Percentiles rank a stretch among this genome's conserved stretches.
Conservation (phyloP, 2,329 filamentous ascomycete genomes). For the Monilinia fructigena region DNA sequence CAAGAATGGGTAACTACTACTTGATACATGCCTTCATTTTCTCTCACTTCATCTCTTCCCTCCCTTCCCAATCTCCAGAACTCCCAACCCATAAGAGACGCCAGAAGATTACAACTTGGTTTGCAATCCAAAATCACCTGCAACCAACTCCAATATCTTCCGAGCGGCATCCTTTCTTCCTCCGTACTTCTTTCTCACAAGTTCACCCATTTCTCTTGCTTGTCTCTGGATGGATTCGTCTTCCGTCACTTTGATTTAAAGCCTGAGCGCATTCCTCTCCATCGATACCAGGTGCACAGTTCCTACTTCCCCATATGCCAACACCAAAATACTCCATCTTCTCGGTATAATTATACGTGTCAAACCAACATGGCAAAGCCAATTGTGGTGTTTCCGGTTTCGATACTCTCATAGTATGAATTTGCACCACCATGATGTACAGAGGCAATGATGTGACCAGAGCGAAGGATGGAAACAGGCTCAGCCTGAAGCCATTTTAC, state of each 20-base stretch:
- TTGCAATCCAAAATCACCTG: neutral
- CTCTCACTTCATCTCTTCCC: no score
- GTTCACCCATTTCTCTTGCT: constrained; percentile 7
- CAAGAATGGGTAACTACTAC: neutral
- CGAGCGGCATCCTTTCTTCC: constrained; percentile 13
- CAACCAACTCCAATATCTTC: constrained; percentile 20
- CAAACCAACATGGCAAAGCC: constrained; percentile 48
- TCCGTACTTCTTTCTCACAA: constrained; percentile 9
- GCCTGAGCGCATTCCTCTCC: constrained; percentile 3
- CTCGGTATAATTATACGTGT: constrained; percentile 48
- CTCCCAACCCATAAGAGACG: neutral
- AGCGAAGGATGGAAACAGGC: constrained; percentile 42
- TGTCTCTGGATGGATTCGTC: neutral
- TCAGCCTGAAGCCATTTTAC: constrained; percentile 45
- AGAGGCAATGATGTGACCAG: constrained; percentile 40
- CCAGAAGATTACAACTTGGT: neutral
- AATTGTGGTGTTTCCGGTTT: constrained; percentile 48
- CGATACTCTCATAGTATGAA: constrained; percentile 45
- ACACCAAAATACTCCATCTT: constrained; percentile 46
- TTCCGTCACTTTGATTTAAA: neutral
- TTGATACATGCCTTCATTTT: neutral
- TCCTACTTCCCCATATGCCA: constrained; percentile 35
- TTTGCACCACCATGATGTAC: constrained; percentile 46
- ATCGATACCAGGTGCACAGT: neutral
- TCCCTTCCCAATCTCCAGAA: neutral